Conservation (phyloP, 306 rosid species). For the Mucuna pruriens region DNA sequence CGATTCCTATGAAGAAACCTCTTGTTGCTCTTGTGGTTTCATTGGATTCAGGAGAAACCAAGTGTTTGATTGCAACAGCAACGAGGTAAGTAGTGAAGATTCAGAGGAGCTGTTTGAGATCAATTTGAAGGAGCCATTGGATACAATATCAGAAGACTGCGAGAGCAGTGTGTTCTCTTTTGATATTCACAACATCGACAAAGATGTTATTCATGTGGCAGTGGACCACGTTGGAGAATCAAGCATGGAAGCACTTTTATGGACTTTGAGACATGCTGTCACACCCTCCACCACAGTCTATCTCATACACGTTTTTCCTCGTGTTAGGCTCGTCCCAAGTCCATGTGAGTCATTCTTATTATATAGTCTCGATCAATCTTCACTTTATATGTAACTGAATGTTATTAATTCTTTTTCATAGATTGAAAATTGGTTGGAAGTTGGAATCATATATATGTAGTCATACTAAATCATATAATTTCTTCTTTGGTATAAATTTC, state of each 20-base stretch:
- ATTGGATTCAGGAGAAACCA: slow-evolving; percentile 35
- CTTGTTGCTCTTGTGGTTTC: slow-evolving; percentile 24
- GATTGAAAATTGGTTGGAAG: background rate
- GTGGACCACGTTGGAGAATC: slow-evolving; percentile 53
- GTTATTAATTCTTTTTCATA: background rate
- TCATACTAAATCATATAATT: background rate
- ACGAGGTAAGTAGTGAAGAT: slow-evolving; percentile 50
- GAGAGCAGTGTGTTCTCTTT: slow-evolving; percentile 51
- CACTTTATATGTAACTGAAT: background rate
- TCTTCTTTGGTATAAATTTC: slow-evolving; percentile 8
- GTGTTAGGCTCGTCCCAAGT: slow-evolving; percentile 56
- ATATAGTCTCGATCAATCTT: too few species aligned
- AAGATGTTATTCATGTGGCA: slow-evolving; percentile 64
- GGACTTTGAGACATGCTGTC: slow-evolving; percentile 61
- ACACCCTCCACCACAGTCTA: slow-evolving; percentile 45
- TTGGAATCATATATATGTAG: background rate
- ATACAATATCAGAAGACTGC: slow-evolving; percentile 58
- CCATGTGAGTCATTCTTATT: slow-evolving; percentile 60
- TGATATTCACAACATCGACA: slow-evolving; percentile 26
- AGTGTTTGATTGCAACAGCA: background rate
- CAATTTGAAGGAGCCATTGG: slow-evolving; percentile 30
- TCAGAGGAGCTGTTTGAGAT: slow-evolving; percentile 36
- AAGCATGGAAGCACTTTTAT: slow-evolving; percentile 65
- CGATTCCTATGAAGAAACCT: slow-evolving; percentile 25
- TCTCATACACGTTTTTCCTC: slow-evolving; percentile 74